Evolutionary conservation across 2,329 filamentous ascomycete species (phyloP).

Genomic region (Phoma sp.): DNA sequence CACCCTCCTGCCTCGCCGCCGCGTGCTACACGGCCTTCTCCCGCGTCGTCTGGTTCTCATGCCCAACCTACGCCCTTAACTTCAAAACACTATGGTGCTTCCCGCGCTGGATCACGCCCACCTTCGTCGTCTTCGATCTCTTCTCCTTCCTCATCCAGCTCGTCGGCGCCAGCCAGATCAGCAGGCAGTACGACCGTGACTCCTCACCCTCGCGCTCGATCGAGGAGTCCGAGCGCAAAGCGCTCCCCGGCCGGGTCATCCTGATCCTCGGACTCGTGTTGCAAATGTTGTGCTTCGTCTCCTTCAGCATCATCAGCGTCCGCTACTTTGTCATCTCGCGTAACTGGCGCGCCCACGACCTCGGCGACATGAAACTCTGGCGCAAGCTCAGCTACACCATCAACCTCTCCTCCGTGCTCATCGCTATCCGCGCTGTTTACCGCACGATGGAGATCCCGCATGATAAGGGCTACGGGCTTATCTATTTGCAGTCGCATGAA

Average conservation of each 20-base stretch:
- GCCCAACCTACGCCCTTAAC: conserved; percentile 46
- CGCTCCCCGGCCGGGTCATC: conserved; percentile 39
- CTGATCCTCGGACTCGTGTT: conserved; percentile 57
- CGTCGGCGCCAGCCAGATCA: conserved; percentile 52
- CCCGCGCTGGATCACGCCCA: conserved; percentile 53
- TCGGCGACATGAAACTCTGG: conserved; percentile 46
- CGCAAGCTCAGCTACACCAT: conserved; percentile 43
- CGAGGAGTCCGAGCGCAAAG: conserved; percentile 38
- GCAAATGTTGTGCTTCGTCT: conserved; percentile 58
- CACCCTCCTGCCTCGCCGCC: conserved; percentile 58
- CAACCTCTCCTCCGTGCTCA: conserved; percentile 39
- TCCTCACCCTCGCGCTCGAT: conserved; percentile 50
- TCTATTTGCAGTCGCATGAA: conserved; percentile 58
- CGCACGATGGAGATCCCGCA: conserved; percentile 61
- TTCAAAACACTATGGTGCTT: conserved; percentile 53
- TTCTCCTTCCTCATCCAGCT: conserved; percentile 57
- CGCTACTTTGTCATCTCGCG: conserved; percentile 44
- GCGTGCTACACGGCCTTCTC: conserved; percentile 58
- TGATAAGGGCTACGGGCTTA: conserved; percentile 51
- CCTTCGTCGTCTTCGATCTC: conserved; percentile 57
- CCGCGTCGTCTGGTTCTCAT: conserved; percentile 53
- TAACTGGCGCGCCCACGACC: conserved; percentile 37
- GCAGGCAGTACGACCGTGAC: conserved; percentile 39
- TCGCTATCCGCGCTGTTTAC: conserved; percentile 59
- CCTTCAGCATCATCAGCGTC: conserved; percentile 53